Percentiles rank a stretch among this genome's conserved stretches.
Conservation (phyloP, 371 early-diverging fungal species). For the Mucor piriformis region DNA sequence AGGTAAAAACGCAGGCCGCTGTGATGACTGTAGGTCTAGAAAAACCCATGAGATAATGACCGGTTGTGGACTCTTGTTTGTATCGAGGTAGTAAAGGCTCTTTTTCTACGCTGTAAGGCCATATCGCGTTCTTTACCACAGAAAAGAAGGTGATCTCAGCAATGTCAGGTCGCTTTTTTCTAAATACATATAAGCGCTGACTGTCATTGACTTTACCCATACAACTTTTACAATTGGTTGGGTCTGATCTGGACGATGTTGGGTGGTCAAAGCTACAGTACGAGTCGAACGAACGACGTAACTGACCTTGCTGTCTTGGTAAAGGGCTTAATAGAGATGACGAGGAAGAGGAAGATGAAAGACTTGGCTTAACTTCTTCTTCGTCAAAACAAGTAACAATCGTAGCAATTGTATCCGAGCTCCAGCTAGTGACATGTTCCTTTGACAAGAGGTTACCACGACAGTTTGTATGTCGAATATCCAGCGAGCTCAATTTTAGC, state of each 20-base stretch:
- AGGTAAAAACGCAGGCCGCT: constrained; percentile 3
- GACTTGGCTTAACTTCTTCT: background rate
- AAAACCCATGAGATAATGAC: background rate
- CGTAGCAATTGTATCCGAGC: constrained; percentile 19
- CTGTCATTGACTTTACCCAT: background rate
- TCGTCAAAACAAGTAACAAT: constrained; percentile 19
- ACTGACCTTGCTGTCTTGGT: background rate
- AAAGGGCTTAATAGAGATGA: background rate
- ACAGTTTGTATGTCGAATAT: constrained; percentile 1
- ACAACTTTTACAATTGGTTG: constrained; percentile 22
- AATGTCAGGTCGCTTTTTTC: background rate
- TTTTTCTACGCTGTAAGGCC: background rate
- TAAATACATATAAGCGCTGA: background rate
- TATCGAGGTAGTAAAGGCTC: background rate
- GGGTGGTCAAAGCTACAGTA: constrained; percentile 32
- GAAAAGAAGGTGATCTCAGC: background rate
- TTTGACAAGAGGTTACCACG: background rate
- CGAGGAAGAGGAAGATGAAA: background rate
- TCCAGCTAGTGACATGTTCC: background rate
- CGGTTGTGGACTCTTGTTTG: background rate
- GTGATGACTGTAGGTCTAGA: constrained; percentile 8
- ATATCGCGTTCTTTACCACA: background rate
- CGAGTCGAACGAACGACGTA: constrained; percentile 23
- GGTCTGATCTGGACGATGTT: constrained; percentile 28
- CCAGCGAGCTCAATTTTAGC: background rate